Percentiles rank a stretch among this genome's conserved stretches.
Conservation (phyloP, 768 basidiomycete species). For the Dentipellis fragilis region DNA sequence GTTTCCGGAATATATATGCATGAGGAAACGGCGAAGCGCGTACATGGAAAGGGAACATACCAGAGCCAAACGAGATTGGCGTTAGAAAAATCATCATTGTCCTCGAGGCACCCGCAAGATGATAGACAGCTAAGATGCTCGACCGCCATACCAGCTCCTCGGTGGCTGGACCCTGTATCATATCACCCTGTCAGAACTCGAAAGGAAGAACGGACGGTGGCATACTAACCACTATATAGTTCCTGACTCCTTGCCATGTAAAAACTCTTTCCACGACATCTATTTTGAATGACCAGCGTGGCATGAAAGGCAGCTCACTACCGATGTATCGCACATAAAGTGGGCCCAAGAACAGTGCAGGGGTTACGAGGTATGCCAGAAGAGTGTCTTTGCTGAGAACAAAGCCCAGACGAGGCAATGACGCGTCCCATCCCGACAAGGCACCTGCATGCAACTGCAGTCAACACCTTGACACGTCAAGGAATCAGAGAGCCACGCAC, state of each 20-base stretch:
- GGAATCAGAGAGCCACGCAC: not conserved
- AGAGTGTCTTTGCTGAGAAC: conserved; percentile 15
- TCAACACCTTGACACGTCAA: not conserved
- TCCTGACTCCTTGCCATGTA: conserved; percentile 55
- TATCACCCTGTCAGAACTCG: not conserved
- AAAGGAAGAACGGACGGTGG: too few relatives aligned
- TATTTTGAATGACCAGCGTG: conserved; percentile 31
- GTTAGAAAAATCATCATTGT: conserved; percentile 64
- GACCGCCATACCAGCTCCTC: conserved; percentile 91
- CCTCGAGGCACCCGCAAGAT: conserved; percentile 49
- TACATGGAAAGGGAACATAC: conserved; percentile 31
- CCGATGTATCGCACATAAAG: conserved; percentile 47
- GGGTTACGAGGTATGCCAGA: conserved; percentile 54
- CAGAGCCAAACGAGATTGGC: conserved; percentile 83
- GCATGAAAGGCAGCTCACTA: conserved; percentile 44
- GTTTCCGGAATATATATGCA: too few relatives aligned
- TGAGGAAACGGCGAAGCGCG: conserved; percentile 1
- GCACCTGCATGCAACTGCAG: not conserved
- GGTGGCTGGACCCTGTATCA: conserved; percentile 74
- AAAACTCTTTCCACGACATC: conserved; percentile 32
- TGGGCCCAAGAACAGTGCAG: conserved; percentile 70
- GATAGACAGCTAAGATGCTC: conserved; percentile 67
- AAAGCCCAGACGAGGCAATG: conserved; percentile 13
- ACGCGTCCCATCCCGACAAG: conserved; percentile 15
- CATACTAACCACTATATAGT: conserved; percentile 45